These are phyloP conservation scores for Clitopilus passeckerianus DNA, from an alignment of 768 basidiomycete species.

Conservation along the genomic window DNA sequence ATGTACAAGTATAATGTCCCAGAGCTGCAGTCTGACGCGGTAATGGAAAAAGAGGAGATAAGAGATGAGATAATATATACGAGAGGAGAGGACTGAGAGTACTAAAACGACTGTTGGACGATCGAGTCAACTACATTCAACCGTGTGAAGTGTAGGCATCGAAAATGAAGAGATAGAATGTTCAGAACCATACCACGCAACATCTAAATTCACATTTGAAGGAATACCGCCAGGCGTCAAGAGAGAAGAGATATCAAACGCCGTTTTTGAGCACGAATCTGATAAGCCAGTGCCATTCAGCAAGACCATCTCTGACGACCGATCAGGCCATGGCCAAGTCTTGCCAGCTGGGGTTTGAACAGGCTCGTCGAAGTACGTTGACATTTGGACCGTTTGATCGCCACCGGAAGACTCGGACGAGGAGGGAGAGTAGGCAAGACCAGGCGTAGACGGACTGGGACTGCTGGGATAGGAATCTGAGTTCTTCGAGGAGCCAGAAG, in stretches of 20 bases:
- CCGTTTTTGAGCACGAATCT: not conserved
- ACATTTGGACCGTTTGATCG: slow-evolving; percentile 55
- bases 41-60: slow-evolving; percentile 15
- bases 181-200: not conserved
- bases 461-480: slow-evolving; percentile 17
- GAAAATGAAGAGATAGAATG: slow-evolving; percentile 6
- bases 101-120: slow-evolving; percentile 2
- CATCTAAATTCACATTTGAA: not conserved
- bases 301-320: slow-evolving; percentile 1
- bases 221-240: not conserved
- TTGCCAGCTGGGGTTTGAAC: slow-evolving; percentile 14
- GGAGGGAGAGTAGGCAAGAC: slow-evolving; percentile 54
- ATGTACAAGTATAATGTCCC: not conserved
- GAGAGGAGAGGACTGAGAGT: slow-evolving; percentile 12
- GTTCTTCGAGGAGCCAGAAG: no score
- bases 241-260: slow-evolving; percentile 2
- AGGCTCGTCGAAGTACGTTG: slow-evolving; percentile 42
- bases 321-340: slow-evolving; percentile 19
- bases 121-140: slow-evolving; percentile 2
- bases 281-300: not conserved
- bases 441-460: slow-evolving; percentile 50
- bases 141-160: slow-evolving; percentile 1
- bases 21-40: slow-evolving; percentile 6
- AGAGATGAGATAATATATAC: slow-evolving; percentile 10
- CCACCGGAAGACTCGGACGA: slow-evolving; percentile 53